Base-by-base conservation (phyloP, 2,329 filamentous ascomycete genomes). In the Clarireedia hainanense region DNA sequence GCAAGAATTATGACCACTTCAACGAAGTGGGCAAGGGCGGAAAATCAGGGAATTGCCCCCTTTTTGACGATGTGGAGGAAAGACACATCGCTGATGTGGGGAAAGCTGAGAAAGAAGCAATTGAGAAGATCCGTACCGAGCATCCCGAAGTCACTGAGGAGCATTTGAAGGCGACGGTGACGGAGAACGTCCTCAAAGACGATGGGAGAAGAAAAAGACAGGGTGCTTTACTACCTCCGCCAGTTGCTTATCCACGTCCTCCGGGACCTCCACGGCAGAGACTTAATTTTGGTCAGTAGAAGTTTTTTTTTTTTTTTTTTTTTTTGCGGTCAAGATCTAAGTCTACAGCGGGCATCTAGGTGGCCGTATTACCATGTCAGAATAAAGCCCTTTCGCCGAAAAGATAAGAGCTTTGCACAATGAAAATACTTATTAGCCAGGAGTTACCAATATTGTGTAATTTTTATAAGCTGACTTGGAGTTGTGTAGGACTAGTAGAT, bases 1-100 rank as follows among this genome's bases (percentile, higher is more conserved):
- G 77, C 56, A 71, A 65, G 20, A 20, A 20, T 15, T 94, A 95
- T 64, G 62, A 74, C 0, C 90, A 95, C 69, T 95, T 95, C 64
- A 74, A 85, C 57, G 78, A 85, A 85, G 52, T 12, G 56, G 0
- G 56, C 24, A 1, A 66, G 74, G 78, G 77, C 12, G 77, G 78
- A 0, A 77, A 74, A 56, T 49, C 48, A 0, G 77, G 76, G 1
- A 80, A 80, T 58, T 92, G 88, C 59, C 82, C 84, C 1, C 72
- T 91, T 0, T 88, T 86, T 61, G 88, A 91, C 49, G 76, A 58
- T 34, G 71, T 73, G 4, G 78, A 84, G 60, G 67, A 75, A 45
- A 78, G 84, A 3, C 85, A 91, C 61, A 72, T 82, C 24, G 67
- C 76, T 6, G 86, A 90, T 60, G 80, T 88, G 15, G 74, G 75